Base-by-base conservation (phyloP, 371 early-diverging fungal genomes). In the Lichtheimia ramosa region DNA sequence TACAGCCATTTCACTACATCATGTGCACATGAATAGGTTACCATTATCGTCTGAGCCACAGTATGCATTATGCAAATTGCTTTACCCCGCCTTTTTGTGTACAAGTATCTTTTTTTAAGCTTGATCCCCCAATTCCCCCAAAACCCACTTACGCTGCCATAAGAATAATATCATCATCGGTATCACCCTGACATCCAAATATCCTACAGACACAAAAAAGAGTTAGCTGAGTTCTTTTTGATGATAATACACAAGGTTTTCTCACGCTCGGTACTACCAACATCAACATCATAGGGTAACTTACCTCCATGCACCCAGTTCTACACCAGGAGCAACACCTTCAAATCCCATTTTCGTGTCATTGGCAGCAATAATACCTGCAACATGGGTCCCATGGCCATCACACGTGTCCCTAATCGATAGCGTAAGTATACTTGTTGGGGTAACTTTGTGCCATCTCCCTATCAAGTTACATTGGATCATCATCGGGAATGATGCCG, bases 281-380 rank as follows among this genome's bases (percentile, higher is more conserved):
- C 34, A 34, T 10, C 10, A 34, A 34, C 34, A 34, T 34, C 34
- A 34, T 16, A 28, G 28, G 16, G 1, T n/a, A 15, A 43, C 41
- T 48, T 66, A 66, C 71, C 71, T 51, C 65, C 68, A 68, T 16
- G 51, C 65, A n/a, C 72, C 72, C 12, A 72, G 21, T 3, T 34
- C 48, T 5, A 62, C 64, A 40, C 56, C 56, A 10, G 66, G 66
- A n/a, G 72, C 63, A n/a, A 72, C 72, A 40, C 69, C 72, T 56
- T 65, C 46, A 48, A 72, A 68, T 18, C 62, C 64, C 69, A 64
- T 62, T 20, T 42, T 43, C 13, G 34, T 54, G 15, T 82, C 81
- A 18, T 81, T 65, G 49, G 82, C 89, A 16, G 80, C 89, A 43
- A 85, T 66, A 24, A 88, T 87, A 5, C 89, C 89, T 5, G 85